Base-by-base conservation (phyloP, 2,329 filamentous ascomycete species). In the Claviceps pazoutovae region DNA sequence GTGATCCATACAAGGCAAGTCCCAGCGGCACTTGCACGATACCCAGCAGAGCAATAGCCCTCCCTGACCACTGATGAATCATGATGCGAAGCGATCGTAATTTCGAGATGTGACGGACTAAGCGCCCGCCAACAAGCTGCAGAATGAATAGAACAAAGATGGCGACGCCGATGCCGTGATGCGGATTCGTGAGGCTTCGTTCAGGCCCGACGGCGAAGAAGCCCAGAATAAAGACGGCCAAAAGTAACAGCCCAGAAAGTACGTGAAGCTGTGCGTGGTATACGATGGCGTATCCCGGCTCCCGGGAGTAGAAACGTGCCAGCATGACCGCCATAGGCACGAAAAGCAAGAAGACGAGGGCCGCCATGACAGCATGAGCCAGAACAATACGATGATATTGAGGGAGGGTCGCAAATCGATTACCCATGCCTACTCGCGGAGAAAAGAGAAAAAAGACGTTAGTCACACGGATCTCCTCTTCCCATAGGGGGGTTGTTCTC, bases 1-100 rank as follows among this genome's bases (percentile, higher is more conserved):
- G 91, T 34, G 90, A 95, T 5, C 93, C 93, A 61, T 96, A 98
- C 1, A 98, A 74, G 0, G 90, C 90, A 46, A 98, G 74, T 0
- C 93, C 93, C 0, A 98, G 74, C 0, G 93, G 86, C 11, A 98
- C 80, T 64, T 98, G 93, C 3, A 83, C 78, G 57, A 97, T 82
- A 0, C 88, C 93, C 4, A 98, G 73, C 17, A 97, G 68, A 2
- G 86, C 84, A 59, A 91, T 80, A 0, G 79, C 71, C 53, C 90
- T 76, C 17, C 93, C 93, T 17, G 86, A 70, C 88, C 93, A 96
- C 63, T 90, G 86, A 69, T 98, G 93, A 43, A 97, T 67, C 75
- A 86, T 74, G 39, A 74, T 66, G 19, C 77, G 70, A 14, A 78
- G 61, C 17, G 74, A 75, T 49, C 71, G 73, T 36, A 71, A 68